A percentile compares a stretch with the other conserved stretches of the same genome.
phyloP scores from a whole-genome alignment of 108 stramenopile genomes.

The Discostella stelligeroides region DNA sequence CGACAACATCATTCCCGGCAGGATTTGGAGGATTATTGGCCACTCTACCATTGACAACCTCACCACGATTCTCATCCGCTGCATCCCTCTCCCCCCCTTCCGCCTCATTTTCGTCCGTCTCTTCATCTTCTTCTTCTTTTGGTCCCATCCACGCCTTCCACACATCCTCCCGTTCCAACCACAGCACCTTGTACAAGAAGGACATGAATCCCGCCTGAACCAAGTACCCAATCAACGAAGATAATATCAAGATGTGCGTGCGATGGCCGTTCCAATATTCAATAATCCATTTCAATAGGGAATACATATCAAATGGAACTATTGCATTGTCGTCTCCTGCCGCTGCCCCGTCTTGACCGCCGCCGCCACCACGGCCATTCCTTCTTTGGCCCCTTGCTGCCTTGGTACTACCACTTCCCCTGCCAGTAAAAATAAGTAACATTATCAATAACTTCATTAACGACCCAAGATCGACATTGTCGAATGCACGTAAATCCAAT shows the following conservation, averaged over 20 bases:
- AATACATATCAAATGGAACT: neutral
- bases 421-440: conserved; percentile 29
- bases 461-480: conserved; percentile 31
- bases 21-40: neutral
- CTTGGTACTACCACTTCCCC: conserved; percentile 9
- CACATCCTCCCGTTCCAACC: conserved; percentile 43
- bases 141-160: conserved; percentile 31
- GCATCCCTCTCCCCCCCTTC: neutral
- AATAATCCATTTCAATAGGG: conserved; percentile 1
- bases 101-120: neutral
- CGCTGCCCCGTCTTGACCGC: neutral
- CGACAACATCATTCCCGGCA: neutral
- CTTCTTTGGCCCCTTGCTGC: neutral
- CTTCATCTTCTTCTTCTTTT: neutral
- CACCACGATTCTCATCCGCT: conserved; percentile 7
- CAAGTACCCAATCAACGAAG: conserved; percentile 33
- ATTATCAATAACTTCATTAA: conserved; percentile 44
- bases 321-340: conserved; percentile 1
- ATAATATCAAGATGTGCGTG: conserved; percentile 25
- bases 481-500: conserved; percentile 30
- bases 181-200: conserved; percentile 45
- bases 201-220: conserved; percentile 39
- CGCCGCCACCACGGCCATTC: conserved; percentile 3
- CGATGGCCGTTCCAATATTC: conserved; percentile 31
- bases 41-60: neutral